Base-by-base conservation (phyloP, 1,284 basidiomycete genomes). In the Leccinum pachyderme region DNA sequence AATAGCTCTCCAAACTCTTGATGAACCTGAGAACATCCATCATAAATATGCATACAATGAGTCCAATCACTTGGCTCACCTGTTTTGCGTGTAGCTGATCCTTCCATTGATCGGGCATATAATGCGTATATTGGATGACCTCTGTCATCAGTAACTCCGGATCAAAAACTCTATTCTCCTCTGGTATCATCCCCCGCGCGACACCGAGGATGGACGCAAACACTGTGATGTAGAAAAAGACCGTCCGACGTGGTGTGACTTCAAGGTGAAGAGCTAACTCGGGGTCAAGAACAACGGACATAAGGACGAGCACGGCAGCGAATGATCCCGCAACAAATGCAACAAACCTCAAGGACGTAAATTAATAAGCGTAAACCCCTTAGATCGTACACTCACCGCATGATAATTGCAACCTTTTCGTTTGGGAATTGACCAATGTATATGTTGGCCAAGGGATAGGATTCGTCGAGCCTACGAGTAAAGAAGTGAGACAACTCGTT, bases 371-470 rank as follows among this genome's bases (percentile, higher is more conserved):
- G 4, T 15, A 4, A 33, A 31, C n/a, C 4, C 25, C 24, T 24
- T 47, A 9, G 2, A 52, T 18, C 29, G 22, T 8, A 53, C 18
- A 63, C 84, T 49, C 66, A 93, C 93, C 93, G 84, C 78, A 95
- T 92, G 53, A 95, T 77, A 31, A 98, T 75, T 0, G 94, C 90
- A 15, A 93, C 79, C 65, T 95, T 91, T 68, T 95, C 94, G 66
- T 98, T 98, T 0, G 96, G 96, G 68, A 97, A 99, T 69, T 98
- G 96, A 27, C 93, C 93, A 58, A 98, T 94, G 72, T 98, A 99
- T 79, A 93, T 89, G 70, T 89, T 95, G 13, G 97, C 93, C 9
- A 86, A 76, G 0, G 91, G 92, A 63, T 96, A 95, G 57, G 91
- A 94, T 63, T 91, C 86, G 61, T 95, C 87, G 50, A 98, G 79